Base-by-base conservation (phyloP, 768 basidiomycete genomes). In the Lyophyllum shimeji region DNA sequence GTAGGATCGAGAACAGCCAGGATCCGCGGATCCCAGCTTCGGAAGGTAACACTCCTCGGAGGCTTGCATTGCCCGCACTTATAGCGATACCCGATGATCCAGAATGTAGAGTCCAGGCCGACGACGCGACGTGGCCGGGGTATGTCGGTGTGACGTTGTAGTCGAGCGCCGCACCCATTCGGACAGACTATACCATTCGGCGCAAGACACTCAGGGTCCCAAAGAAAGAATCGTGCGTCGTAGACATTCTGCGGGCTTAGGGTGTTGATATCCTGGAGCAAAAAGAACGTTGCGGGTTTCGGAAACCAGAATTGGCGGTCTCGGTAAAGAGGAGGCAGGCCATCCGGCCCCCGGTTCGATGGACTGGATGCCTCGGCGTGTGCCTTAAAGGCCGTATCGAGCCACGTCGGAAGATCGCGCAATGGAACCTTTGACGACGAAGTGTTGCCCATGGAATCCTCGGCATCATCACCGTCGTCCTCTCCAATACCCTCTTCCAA, bases 21-120 rank as follows among this genome's bases (percentile, higher is more conserved):
- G 20, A 61, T 58, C 13, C 47, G 31, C 33, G 50, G n/a, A 24
- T 58, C 57, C 54, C 50, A 56, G 40, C 60, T 61, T 21, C 9
- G 9, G 29, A 54, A 61, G 5, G 57, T 61, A 11, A 51, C 53
- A 47, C 53, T 55, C 20, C 17, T 20, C 5, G 42, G 29, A 13
- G n/a, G 24, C 21, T 23, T 34, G 46, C 62, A 65, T 1, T 31
- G 25, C 18, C 39, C 12, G 39, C 49, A 56, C 1, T 17, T 25
- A 9, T 63, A 65, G 18, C 55, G 34, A 48, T 54, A 57, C 1
- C 55, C 57, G 33, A 65, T 59, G 17, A 62, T 51, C 53, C 58
- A 64, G 53, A 60, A 60, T n/a, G 29, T 47, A 0, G n/a, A 4
- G 20, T 58, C 55, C 21, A 63, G 17, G 34, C 53, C 58, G 18